These are phyloP conservation scores for Penicillium subrubescens DNA, from an alignment of 495 filamentous ascomycete genomes.

Conservation along the genomic window DNA sequence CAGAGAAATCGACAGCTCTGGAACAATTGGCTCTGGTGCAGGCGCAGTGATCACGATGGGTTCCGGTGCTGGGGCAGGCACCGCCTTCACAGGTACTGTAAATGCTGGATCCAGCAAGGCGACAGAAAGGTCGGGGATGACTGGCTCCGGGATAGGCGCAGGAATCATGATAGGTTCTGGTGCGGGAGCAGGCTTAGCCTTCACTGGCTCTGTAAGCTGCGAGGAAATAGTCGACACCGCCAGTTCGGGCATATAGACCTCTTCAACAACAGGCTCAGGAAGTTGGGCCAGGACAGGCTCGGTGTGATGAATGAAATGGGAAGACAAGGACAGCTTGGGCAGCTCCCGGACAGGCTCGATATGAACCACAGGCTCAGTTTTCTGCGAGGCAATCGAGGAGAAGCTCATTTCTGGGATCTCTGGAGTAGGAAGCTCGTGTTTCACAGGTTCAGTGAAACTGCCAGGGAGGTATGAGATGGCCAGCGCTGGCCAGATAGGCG, in stretches of 20 bases:
- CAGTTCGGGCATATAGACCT: conserved; percentile 28
- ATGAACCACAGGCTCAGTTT: conserved; percentile 30
- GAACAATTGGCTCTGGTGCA: conserved; percentile 28
- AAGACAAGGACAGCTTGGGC: conserved; percentile 30
- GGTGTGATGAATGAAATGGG: conserved; percentile 24
- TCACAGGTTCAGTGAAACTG: conserved; percentile 36
- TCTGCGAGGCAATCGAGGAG: conserved; percentile 27
- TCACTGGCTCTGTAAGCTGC: conserved; percentile 49
- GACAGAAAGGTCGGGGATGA: conserved; percentile 31
- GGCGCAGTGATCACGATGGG: conserved; percentile 24
- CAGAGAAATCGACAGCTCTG: conserved; percentile 36
- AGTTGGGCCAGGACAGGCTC: conserved; percentile 24
- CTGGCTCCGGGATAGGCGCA: conserved; percentile 29
- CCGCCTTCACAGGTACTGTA: conserved; percentile 45
- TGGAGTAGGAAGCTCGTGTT: conserved; percentile 22
- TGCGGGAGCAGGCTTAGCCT: background rate
- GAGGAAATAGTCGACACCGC: conserved; percentile 52
- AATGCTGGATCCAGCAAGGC: conserved; percentile 38
- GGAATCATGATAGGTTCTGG: conserved; percentile 30
- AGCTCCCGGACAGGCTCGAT: conserved; percentile 21
- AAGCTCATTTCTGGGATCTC: conserved; percentile 25
- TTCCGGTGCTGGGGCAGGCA: conserved; percentile 22
- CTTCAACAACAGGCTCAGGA: conserved; percentile 17
- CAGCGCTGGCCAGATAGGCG: conserved; percentile 34
- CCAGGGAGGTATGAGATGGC: conserved; percentile 36